phyloP scores from a whole-genome alignment of 2,329 filamentous ascomycete species.

The Chalara sp. region DNA sequence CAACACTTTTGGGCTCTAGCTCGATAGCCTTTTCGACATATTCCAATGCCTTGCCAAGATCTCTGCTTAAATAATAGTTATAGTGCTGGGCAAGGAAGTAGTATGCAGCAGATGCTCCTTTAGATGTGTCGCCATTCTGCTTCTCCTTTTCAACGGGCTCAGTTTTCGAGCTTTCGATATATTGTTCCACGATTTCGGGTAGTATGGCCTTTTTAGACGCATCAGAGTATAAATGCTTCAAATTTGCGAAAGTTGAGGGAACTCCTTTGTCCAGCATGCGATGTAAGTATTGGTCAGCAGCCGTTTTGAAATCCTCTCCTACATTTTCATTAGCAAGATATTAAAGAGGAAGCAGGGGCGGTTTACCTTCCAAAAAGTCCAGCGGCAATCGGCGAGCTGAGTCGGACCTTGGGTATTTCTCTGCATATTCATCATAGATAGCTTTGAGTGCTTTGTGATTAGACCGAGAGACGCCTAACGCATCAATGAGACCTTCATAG shows the following conservation, averaged over 20 bases:
- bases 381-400: constrained; percentile 80
- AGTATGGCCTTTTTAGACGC: constrained; percentile 70
- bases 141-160: constrained; percentile 35
- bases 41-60: constrained; percentile 73
- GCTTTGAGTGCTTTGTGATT: constrained; percentile 61
- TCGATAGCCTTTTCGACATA: constrained; percentile 81
- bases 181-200: constrained; percentile 69
- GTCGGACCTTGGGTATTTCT: constrained; percentile 77
- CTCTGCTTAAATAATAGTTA: constrained; percentile 82
- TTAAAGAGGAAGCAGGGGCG: constrained; percentile 10
- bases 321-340: constrained; percentile 14
- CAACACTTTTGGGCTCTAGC: constrained; percentile 72
- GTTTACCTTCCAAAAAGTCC: constrained; percentile 71
- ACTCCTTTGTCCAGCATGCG: constrained; percentile 88
- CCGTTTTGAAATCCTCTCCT: constrained; percentile 73
- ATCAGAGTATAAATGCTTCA: constrained; percentile 87
- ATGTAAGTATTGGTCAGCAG: constrained; percentile 72
- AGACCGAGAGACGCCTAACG: constrained; percentile 54
- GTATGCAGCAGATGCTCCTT: constrained; percentile 70
- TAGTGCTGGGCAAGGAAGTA: constrained; percentile 98
- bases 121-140: constrained; percentile 39
- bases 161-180: constrained; percentile 53
- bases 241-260: constrained; percentile 91
- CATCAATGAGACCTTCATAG: constrained; percentile 69
- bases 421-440: constrained; percentile 75